Percentiles rank a stretch among this genome's conserved stretches.
These are phyloP conservation scores for Xerophyta viscosa DNA, from an alignment of 106 monocot genomes.

Conservation along the genomic window DNA sequence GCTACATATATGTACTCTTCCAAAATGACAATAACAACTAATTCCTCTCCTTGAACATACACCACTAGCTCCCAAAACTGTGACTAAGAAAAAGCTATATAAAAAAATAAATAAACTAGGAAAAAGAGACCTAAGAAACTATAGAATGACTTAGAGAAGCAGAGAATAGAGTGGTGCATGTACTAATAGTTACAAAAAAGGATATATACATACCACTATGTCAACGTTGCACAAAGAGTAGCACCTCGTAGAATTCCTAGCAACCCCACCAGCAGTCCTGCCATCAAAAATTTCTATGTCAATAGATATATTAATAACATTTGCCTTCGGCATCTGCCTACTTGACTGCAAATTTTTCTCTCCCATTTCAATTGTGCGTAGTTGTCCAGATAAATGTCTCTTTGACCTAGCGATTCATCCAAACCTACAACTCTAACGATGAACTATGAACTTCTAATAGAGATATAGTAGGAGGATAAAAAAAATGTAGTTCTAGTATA, in stretches of 20 bases:
- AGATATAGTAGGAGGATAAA: too few species aligned
- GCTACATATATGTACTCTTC: too few species aligned
- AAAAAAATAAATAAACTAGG: too few species aligned
- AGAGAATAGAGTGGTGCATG: too few species aligned
- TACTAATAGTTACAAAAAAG: background rate
- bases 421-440: conserved; percentile 75
- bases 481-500: too few species aligned
- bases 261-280: conserved; percentile 61
- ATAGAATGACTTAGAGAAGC: too few species aligned
- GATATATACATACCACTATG: conserved; percentile 65
- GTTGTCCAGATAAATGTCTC: conserved; percentile 30
- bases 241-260: conserved; percentile 57
- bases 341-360: conserved; percentile 10
- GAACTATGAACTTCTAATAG: conserved; percentile 76
- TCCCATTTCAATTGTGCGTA: conserved; percentile 14
- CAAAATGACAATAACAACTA: too few species aligned
- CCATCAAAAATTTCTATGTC: conserved; percentile 71
- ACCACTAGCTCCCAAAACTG: too few species aligned
- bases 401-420: conserved; percentile 82
- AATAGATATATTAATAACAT: conserved; percentile 43
- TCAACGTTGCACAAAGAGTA: conserved; percentile 70
- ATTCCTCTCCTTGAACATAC: too few species aligned
- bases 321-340: conserved; percentile 19
- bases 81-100: too few species aligned
- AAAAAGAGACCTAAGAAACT: too few species aligned